A percentile compares a stretch with the other conserved stretches of the same genome.
phyloP scores from a whole-genome alignment of 1,284 basidiomycete genomes.

The Cutaneotrichosporon cutaneum region DNA sequence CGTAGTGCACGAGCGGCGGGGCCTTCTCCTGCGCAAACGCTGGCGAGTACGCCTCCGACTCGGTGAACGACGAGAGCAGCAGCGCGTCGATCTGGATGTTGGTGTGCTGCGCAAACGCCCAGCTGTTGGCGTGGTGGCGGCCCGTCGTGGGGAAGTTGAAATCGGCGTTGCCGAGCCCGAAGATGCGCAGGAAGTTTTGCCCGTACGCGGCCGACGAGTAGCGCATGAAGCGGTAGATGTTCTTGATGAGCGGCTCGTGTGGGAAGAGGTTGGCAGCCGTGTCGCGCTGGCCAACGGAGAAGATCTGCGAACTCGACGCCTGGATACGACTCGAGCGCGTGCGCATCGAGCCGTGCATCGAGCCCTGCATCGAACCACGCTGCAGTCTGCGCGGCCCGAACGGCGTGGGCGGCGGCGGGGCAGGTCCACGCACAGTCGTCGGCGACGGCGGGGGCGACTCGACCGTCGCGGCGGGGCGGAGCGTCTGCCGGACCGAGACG shows the following conservation, averaged over 20 bases:
- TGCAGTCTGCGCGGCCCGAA: conserved; percentile 11
- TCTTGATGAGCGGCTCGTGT: conserved; percentile 52
- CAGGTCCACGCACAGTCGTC: conserved; percentile 3
- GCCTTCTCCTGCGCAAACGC: conserved; percentile 44
- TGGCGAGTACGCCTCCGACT: conserved; percentile 37
- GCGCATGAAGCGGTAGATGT: conserved; percentile 56
- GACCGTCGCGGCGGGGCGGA: not conserved
- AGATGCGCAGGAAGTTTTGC: conserved; percentile 55
- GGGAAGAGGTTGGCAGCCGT: conserved; percentile 49
- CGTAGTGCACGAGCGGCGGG: conserved; percentile 55
- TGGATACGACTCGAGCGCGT: conserved; percentile 25
- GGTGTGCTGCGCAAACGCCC: conserved; percentile 55
- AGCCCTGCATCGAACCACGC: not conserved
- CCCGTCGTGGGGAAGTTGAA: conserved; percentile 56
- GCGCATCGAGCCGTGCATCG: conserved; percentile 22
- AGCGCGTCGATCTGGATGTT: conserved; percentile 56
- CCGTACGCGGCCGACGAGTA: conserved; percentile 56
- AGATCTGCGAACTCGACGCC: conserved; percentile 23
- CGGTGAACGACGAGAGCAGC: conserved; percentile 56
- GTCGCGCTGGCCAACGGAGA: conserved; percentile 7
- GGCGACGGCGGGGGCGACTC: conserved; percentile 6
- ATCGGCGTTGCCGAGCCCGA: conserved; percentile 54
- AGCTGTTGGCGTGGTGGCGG: conserved; percentile 55
- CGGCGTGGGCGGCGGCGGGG: conserved; percentile 22
- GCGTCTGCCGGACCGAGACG: conserved; percentile 3